phyloP scores from a whole-genome alignment of 208 protist species.

The Leishmania turanica region DNA sequence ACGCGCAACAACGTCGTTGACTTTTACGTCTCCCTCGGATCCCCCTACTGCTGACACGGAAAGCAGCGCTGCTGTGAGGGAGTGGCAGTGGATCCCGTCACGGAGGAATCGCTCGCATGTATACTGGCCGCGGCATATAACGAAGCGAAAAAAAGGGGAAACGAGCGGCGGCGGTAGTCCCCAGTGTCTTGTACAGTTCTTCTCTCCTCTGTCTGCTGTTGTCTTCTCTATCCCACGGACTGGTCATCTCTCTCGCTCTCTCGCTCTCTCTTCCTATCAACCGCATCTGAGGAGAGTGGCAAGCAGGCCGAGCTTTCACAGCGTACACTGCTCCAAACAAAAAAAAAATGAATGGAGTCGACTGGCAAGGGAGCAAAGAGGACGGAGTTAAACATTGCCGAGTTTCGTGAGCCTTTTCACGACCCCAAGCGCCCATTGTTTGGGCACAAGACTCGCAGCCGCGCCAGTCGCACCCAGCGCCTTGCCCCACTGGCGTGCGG shows the following conservation, averaged over 20 bases:
- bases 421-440: neutral
- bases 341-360: neutral
- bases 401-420: neutral
- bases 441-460: neutral
- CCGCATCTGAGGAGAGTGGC: no score
- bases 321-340: neutral
- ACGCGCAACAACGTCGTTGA: constrained; percentile 71
- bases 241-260: neutral
- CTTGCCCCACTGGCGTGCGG: neutral
- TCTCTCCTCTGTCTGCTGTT: neutral
- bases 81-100: no score
- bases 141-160: neutral
- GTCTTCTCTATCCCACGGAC: neutral
- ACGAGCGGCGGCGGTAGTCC: neutral
- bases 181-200: neutral
- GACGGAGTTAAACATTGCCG: neutral
- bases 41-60: constrained; percentile 13
- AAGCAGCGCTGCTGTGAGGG: neutral
- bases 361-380: neutral
- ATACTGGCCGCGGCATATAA: neutral
- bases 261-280: no score
- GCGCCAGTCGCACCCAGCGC: neutral
- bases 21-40: constrained; percentile 60
- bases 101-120: neutral
- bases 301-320: no score